Base-by-base conservation (phyloP, 2,329 filamentous ascomycete species). In the Penicillium fuscoglaucum region DNA sequence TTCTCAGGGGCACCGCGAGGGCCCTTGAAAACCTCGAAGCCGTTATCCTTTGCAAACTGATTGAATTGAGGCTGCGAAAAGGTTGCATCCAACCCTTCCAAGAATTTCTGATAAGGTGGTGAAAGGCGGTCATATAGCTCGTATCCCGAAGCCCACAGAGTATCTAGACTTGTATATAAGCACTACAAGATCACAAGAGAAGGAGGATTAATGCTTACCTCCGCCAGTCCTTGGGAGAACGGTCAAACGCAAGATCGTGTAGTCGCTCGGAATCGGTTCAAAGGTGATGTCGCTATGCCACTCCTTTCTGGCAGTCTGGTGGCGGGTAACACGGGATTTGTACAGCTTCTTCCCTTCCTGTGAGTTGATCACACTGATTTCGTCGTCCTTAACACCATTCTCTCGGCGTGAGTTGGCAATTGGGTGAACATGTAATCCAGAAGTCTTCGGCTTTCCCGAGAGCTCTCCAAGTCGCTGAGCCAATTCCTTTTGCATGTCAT, bases 1-100 rank as follows among this genome's bases (percentile, higher is more conserved):
- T 88, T 88, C 57, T 84, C 74, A 1, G 84, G 84, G 1, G 82
- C 82, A 1, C 85, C 85, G 9, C 71, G 66, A 7, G 66, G 65
- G 0, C 62, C 68, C 6, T 64, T 61, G 49, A 66, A 68, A 4
- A 76, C 57, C 13, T 70, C 59, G n/a, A 72, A 68, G 10, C 66
- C 66, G 31, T 70, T 68, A 2, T 68, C 58, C 40, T 69, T 66
- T 17, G 73, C 71, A 6, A 63, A 57, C 12, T 68, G 55, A 33
- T 70, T 66, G 47, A 74, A 75, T 12, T 55, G 53, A 0, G 69
- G 71, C 29, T 72, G 67, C 4, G 67, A 60, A 40, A 69, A 70
- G 6, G 69, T 75, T 46, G 68, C 72, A 37, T 75, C 79, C 65
- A 79, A 62, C 1, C 69, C 61, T 17, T 77, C 70, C n/a, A 76